Evolutionary conservation across 345 rosid species (phyloP).

Genomic region (Salix viminalis): DNA sequence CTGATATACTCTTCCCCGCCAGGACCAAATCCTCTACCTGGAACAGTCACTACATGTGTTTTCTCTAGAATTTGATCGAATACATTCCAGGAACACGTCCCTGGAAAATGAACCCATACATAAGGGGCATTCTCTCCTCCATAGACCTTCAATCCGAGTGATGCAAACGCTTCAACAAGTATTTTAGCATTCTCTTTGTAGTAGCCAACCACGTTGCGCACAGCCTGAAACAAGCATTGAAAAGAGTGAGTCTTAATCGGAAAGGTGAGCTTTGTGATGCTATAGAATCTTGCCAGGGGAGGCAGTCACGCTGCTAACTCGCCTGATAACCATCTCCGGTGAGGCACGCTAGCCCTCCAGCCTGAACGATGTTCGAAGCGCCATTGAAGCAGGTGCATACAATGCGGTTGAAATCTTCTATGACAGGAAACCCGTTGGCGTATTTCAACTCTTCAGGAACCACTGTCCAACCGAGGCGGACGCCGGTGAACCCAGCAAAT

Average conservation of each 20-base stretch:
- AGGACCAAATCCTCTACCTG: constrained; percentile 82
- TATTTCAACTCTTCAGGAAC: constrained; percentile 69
- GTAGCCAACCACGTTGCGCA: constrained; percentile 5
- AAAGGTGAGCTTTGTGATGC: too few relatives aligned
- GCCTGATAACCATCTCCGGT: constrained; percentile 59
- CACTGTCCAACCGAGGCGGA: constrained; percentile 86
- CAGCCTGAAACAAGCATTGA: neutral
- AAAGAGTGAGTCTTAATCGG: too few relatives aligned
- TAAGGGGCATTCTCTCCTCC: constrained; percentile 83
- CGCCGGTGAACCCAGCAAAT: constrained; percentile 87
- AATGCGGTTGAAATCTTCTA: constrained; percentile 64
- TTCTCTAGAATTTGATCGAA: constrained; percentile 66
- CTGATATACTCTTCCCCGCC: constrained; percentile 71
- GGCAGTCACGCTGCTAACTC: constrained; percentile 30
- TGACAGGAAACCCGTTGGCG: constrained; percentile 62
- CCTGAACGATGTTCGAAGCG: constrained; percentile 73
- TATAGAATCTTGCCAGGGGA: too few relatives aligned
- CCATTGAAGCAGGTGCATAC: constrained; percentile 83
- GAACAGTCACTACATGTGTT: constrained; percentile 60
- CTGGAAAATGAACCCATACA: constrained; percentile 67
- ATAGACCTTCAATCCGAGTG: constrained; percentile 48
- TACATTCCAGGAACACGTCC: constrained; percentile 63
- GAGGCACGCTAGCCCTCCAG: constrained; percentile 79
- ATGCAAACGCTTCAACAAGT: constrained; percentile 44
- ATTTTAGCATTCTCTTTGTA: constrained; percentile 63